Base-by-base conservation (phyloP, 116 monocot genomes). In the Posidonia oceanica region DNA sequence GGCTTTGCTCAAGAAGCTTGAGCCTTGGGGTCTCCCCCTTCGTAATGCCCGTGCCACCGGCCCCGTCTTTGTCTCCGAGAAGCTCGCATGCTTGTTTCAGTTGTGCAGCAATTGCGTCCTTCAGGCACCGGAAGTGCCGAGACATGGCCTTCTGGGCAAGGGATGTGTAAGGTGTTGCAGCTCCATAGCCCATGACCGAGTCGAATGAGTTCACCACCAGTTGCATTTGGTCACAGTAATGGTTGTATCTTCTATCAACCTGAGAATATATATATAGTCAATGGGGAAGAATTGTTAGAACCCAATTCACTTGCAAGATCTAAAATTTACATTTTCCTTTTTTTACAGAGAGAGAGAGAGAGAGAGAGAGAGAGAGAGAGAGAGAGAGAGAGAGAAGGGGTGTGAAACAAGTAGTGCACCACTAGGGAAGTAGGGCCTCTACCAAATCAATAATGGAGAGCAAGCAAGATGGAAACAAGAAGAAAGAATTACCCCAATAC, bases 1-100 rank as follows among this genome's bases (percentile, higher is more conserved):
- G 64, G 76, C 74, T 89, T 60, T 89, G 92, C 63, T 98, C 97
- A 4, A 98, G 78, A 5, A 87, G 16, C 72, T 80, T 68, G 6
- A 98, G 82, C 70, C 89, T 78, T 11, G 97, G 97, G 2, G 97
- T 98, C 76, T 98, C 97, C 14, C 91, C 97, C 74, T 89, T 97
- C 12, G 92, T 97, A 18, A 97, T 69, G 3, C 97, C 92, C 0
- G 85, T 73, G 51, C 78, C 61, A n/a, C 57, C 57, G 11, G 18
- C 58, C 7, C 83, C 81, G 39, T 98, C 97, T 73, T 92, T 92
- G 63, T 98, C 97, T 0, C 97, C 89, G 15, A 98, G 84, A 0
- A 83, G 60, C 77, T 98, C 92, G 71, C 97, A 87, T 1, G 86
- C 80, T 14, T 72, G 78, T 85, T 69, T 87, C 66, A 98, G 72